Percentiles rank a stretch among this genome's conserved stretches.
These are phyloP conservation scores for Lactuca saligna DNA, from an alignment of 129 eudicot genomes.

Conservation along the genomic window DNA sequence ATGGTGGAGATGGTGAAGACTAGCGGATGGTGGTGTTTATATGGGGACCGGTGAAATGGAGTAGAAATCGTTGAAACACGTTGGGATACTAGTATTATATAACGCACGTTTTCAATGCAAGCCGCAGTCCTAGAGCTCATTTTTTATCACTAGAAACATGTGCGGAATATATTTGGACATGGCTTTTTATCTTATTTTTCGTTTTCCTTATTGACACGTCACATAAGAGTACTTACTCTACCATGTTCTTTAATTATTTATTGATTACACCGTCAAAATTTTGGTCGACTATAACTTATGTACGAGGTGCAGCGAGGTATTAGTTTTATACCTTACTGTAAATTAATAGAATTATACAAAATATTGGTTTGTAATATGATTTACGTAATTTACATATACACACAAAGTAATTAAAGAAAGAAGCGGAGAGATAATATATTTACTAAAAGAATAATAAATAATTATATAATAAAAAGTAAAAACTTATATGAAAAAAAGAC, in stretches of 20 bases:
- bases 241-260: background rate
- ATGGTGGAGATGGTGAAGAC: background rate
- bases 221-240: background rate
- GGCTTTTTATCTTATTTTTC: background rate
- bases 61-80: background rate
- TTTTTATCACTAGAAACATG: conserved; percentile 29
- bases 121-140: conserved; percentile 24
- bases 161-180: conserved; percentile 12
- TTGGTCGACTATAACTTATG: background rate
- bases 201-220: background rate
- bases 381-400: no score
- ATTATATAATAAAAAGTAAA: no score
- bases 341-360: no score
- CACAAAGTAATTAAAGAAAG: no score
- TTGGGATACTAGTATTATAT: background rate
- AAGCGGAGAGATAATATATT: no score
- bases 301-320: no score
- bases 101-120: conserved; percentile 34
- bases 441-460: no score
- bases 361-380: no score
- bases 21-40: background rate
- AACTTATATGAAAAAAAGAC: no score
- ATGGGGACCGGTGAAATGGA: background rate
- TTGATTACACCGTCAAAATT: background rate
- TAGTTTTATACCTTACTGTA: no score